These are phyloP conservation scores for Didymellaceae sp. DNA, from an alignment of 2,329 filamentous ascomycete genomes.

Conservation along the genomic window DNA sequence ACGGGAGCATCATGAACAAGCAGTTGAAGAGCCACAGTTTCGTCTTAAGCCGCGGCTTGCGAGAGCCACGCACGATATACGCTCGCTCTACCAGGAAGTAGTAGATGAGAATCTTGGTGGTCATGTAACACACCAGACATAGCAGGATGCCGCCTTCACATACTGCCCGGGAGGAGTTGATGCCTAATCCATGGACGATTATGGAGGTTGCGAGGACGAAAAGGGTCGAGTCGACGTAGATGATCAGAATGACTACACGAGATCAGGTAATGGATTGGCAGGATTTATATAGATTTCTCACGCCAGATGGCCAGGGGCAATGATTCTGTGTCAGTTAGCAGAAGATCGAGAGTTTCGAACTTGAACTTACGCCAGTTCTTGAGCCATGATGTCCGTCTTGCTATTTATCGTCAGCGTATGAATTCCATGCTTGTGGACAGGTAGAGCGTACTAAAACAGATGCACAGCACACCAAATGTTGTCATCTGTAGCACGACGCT, in stretches of 20 bases:
- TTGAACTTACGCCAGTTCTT: conserved; percentile 21
- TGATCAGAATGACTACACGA: conserved; percentile 62
- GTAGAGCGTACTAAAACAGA: conserved; percentile 22
- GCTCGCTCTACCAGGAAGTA: conserved; percentile 70
- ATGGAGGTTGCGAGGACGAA: conserved; percentile 66
- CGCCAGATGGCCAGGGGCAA: conserved; percentile 1
- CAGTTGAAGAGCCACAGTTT: conserved; percentile 68
- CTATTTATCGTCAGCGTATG: conserved; percentile 14
- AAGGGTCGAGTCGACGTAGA: conserved; percentile 66
- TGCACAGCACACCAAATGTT: conserved; percentile 32
- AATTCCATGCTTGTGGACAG: not conserved
- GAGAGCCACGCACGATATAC: conserved; percentile 64
- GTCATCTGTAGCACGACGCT: conserved; percentile 30
- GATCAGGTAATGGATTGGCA: conserved; percentile 9
- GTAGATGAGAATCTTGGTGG: conserved; percentile 71
- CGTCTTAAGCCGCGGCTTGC: conserved; percentile 61
- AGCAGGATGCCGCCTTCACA: conserved; percentile 67
- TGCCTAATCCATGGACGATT: conserved; percentile 63
- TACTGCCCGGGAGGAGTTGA: conserved; percentile 58
- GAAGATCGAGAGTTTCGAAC: too few species aligned
- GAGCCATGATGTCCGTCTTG: conserved; percentile 33
- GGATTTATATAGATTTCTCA: not conserved
- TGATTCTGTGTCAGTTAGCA: not conserved
- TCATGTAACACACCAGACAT: conserved; percentile 67
- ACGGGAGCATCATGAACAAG: conserved; percentile 59